These are phyloP conservation scores for Phytophthora chlamydospora DNA, from an alignment of 352 stramenopile species.

Conservation along the genomic window DNA sequence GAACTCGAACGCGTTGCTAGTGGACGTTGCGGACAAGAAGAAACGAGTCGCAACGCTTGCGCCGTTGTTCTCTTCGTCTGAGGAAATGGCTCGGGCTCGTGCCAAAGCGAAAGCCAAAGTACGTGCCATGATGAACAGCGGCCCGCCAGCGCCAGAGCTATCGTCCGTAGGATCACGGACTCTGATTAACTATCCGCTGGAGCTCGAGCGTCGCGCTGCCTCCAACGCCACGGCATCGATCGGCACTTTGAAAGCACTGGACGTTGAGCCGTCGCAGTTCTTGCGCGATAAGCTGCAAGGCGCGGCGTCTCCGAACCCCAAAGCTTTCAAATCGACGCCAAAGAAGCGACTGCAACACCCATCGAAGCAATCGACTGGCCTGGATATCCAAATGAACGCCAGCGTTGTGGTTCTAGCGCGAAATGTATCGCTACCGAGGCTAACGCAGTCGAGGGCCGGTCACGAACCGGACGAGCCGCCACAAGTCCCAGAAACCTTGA, in stretches of 20 bases:
- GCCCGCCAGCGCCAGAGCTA: slow-evolving; percentile 21
- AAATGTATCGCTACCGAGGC: slow-evolving; percentile 48
- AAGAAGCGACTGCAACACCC: slow-evolving; percentile 35
- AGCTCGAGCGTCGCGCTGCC: slow-evolving; percentile 42
- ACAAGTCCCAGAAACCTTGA: slow-evolving; percentile 17
- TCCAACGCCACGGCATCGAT: slow-evolving; percentile 6
- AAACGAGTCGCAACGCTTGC: slow-evolving; percentile 28
- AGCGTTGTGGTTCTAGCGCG: slow-evolving; percentile 41
- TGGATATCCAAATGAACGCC: slow-evolving; percentile 42
- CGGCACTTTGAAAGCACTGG: slow-evolving; percentile 27
- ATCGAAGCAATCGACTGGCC: not conserved
- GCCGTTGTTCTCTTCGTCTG: slow-evolving; percentile 34
- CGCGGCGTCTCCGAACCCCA: slow-evolving; percentile 7
- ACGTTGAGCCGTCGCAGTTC: slow-evolving; percentile 51
- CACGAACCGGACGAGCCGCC: slow-evolving; percentile 12
- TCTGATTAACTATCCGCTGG: slow-evolving; percentile 45
- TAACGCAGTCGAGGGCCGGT: slow-evolving; percentile 8
- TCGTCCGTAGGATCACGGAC: slow-evolving; percentile 12
- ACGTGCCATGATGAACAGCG: slow-evolving; percentile 21
- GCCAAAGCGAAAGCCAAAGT: slow-evolving; percentile 25
- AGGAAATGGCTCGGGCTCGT: slow-evolving; percentile 28
- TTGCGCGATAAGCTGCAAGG: slow-evolving; percentile 40
- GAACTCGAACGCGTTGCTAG: slow-evolving; percentile 21
- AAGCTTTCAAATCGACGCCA: slow-evolving; percentile 45
- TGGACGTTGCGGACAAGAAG: slow-evolving; percentile 30